Conservation (phyloP, 768 basidiomycete species). For the Lyophyllum atratum region DNA sequence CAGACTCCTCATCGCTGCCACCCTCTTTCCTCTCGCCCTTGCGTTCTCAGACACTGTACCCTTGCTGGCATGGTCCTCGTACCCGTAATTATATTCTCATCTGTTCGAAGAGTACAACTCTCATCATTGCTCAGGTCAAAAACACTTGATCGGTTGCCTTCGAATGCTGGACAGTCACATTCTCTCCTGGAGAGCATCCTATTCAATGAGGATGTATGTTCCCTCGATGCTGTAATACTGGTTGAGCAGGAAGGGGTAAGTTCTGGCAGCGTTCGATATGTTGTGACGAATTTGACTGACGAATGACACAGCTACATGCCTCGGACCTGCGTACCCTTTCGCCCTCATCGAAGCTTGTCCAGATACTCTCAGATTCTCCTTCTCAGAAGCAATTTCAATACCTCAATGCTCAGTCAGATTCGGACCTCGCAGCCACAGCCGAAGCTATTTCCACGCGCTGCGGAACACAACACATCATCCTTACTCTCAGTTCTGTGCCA, state of each 20-base stretch:
- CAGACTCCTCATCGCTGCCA: constrained; percentile 43
- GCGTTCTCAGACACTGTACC: constrained; percentile 68
- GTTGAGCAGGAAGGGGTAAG: constrained; percentile 75
- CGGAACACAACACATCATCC: constrained; percentile 47
- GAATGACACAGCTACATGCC: constrained; percentile 58
- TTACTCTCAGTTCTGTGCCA: constrained; percentile 34
- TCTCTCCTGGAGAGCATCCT: constrained; percentile 48
- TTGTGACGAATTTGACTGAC: neutral
- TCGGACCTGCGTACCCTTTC: constrained; percentile 71
- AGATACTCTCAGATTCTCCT: constrained; percentile 47
- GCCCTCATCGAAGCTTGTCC: constrained; percentile 50
- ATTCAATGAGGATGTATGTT: constrained; percentile 51
- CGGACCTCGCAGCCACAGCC: constrained; percentile 37
- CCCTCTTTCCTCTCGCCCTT: constrained; percentile 46
- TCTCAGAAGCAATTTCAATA: constrained; percentile 68
- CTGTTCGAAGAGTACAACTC: neutral
- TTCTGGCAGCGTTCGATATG: constrained; percentile 9
- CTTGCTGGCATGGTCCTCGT: constrained; percentile 72
- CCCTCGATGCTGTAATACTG: constrained; percentile 65
- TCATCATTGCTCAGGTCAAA: constrained; percentile 41
- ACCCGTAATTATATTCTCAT: constrained; percentile 42
- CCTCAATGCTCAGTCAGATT: constrained; percentile 34
- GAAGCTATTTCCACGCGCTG: constrained; percentile 53
- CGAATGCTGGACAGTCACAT: constrained; percentile 28
- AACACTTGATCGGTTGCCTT: constrained; percentile 44